Evolutionary conservation across 495 filamentous ascomycete genomes (phyloP).

Genomic region (Recurvomyces mirabilis): DNA sequence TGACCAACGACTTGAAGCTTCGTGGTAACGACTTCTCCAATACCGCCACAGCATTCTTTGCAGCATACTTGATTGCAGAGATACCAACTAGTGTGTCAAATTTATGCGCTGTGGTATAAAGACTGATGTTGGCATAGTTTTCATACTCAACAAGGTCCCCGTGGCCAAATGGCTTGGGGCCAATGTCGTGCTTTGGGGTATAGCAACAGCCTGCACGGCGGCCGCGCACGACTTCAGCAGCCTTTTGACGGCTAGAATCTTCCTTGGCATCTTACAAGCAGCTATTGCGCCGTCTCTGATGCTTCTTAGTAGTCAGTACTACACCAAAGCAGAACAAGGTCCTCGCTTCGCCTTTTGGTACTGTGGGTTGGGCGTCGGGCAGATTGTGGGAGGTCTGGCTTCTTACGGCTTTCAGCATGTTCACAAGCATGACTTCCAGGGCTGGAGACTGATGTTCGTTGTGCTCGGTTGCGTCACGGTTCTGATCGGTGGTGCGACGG

Average conservation of each 20-base stretch:
- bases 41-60: too few relatives aligned
- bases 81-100: too few relatives aligned
- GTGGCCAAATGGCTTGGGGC: slow-evolving; percentile 20
- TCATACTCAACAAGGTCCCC: too few relatives aligned
- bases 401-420: slow-evolving; percentile 48
- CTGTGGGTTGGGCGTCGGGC: slow-evolving; percentile 42
- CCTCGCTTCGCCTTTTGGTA: slow-evolving; percentile 56
- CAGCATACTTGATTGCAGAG: too few relatives aligned
- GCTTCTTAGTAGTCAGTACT: slow-evolving; percentile 47
- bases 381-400: slow-evolving; percentile 34
- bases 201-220: slow-evolving; percentile 49
- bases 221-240: slow-evolving; percentile 39
- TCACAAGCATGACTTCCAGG: slow-evolving; percentile 37
- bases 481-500: slow-evolving; percentile 43
- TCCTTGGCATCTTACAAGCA: slow-evolving; percentile 55
- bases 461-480: slow-evolving; percentile 3
- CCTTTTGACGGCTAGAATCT: slow-evolving; percentile 40
- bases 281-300: slow-evolving; percentile 51
- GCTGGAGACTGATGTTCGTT: slow-evolving; percentile 54
- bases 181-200: slow-evolving; percentile 31
- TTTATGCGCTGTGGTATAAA: too few relatives aligned
- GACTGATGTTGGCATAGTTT: too few relatives aligned
- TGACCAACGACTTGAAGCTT: too few relatives aligned
- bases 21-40: too few relatives aligned
- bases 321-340: slow-evolving; percentile 50